Base-by-base conservation (phyloP, 257 asterid species). In the Agastache rugosa region DNA sequence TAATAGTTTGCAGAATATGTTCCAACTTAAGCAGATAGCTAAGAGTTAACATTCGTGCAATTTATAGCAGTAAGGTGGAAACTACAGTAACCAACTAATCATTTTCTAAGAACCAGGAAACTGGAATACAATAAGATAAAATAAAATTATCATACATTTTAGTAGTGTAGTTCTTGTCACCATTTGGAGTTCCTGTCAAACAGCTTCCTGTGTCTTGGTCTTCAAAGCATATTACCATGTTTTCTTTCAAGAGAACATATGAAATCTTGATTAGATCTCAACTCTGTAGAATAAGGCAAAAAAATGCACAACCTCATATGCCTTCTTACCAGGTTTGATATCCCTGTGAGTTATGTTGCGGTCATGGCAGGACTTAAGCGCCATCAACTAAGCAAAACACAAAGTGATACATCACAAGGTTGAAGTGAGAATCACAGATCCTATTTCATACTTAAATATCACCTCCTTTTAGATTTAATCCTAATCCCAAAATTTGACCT, bases 301-400 rank as follows among this genome's bases (percentile, higher is more conserved):
- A 20, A 34, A 44, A 67, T 35, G 62, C 48, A 70, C 41, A 39
- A 63, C 58, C 62, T 20, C 39, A 65, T 54, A 73, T 48, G 66
- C 69, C 39, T 75, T 69, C 87, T 74, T 84, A 94, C 99, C 99
- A 79, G 99, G 99, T 82, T 94, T 94, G 71, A 94, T 89, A 85
- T 94, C 99, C 81, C 99, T 88, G 79, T 94, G 99, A 67, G 97
- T 92, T 81, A 94, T 89, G 84, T 90, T 92, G 71, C 96, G 97
- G 78, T 86, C 91, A 67, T 94, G 99, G 85, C 99, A 94, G 74
- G 97, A 79, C 85, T 92, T 92, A 8, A 94, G 90, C 11, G 97
- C 96, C 96, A 84, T 84, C 87, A 94, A 78, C 99, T 94, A 85
- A 64, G 68, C 60, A 78, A 73, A 78, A 74, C 11, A 65, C 23